Conservation (phyloP, 495 filamentous ascomycete genomes). For the Copromyces sp. region DNA sequence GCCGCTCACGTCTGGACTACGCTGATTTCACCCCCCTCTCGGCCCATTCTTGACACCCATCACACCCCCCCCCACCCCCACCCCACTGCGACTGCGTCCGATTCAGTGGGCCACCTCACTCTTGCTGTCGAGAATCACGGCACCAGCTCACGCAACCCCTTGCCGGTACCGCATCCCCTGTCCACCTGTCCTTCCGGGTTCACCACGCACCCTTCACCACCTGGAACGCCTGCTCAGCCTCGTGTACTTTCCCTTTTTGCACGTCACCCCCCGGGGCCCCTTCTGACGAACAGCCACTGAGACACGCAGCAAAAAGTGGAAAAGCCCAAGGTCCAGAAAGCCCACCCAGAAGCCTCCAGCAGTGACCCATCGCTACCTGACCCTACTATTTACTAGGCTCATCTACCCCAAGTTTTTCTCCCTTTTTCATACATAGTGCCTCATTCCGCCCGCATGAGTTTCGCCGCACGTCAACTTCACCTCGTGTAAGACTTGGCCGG, state of each 20-base stretch:
- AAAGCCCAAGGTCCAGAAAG: conserved; percentile 9
- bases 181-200: conserved; percentile 3
- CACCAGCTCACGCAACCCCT: neutral
- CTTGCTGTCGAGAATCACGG: neutral
- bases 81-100: conserved; percentile 19
- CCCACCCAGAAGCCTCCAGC: conserved; percentile 14
- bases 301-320: conserved; percentile 20
- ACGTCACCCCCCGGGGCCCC: conserved; percentile 17
- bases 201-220: conserved; percentile 13
- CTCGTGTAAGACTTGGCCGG: conserved; percentile 11
- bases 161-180: neutral
- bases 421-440: neutral
- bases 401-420: conserved; percentile 9
- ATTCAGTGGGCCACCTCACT: conserved; percentile 17
- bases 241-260: conserved; percentile 16
- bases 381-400: neutral
- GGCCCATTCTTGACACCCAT: neutral
- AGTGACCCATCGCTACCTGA: conserved; percentile 9
- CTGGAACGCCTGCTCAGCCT: conserved; percentile 27
- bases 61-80: neutral
- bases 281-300: conserved; percentile 19
- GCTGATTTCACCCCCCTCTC: conserved; percentile 15
- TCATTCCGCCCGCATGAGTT: conserved; percentile 9
- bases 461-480: conserved; percentile 14
- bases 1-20: conserved; percentile 13